Evolutionary conservation across 2,329 filamentous ascomycete species (phyloP).

Genomic region (Fusarium concolor): DNA sequence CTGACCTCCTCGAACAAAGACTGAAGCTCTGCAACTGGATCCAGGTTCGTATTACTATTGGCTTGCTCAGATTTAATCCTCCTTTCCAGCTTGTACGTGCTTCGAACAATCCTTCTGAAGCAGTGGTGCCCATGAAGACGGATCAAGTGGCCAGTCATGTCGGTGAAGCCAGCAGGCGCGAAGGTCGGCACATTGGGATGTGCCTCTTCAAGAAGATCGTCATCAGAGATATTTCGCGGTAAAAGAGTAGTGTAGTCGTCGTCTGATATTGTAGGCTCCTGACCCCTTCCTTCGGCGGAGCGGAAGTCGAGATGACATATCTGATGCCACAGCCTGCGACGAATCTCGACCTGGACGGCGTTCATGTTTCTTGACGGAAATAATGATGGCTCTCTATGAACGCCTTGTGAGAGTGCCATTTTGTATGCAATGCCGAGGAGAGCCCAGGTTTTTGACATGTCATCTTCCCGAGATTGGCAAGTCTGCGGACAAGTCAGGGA

Average conservation of each 20-base stretch:
- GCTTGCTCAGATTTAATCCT: background rate
- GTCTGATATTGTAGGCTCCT: conserved; percentile 8
- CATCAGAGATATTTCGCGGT: background rate
- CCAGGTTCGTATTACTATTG: background rate
- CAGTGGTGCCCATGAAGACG: background rate
- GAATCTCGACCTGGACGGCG: background rate
- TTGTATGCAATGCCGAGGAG: background rate
- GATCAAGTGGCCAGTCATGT: conserved; percentile 6
- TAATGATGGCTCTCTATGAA: background rate
- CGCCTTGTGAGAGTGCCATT: background rate
- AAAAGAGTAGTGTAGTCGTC: background rate
- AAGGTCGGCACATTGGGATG: background rate
- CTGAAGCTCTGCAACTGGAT: background rate
- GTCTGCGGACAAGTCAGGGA: background rate
- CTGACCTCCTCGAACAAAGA: conserved; percentile 1
- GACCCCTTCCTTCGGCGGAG: conserved; percentile 1
- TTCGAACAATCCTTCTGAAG: background rate
- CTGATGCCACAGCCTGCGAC: conserved; percentile 4
- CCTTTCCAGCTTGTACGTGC: conserved; percentile 2
- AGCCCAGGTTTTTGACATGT: conserved; percentile 2
- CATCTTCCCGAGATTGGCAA: conserved; percentile 1
- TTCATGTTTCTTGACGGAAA: background rate
- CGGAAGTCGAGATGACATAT: conserved; percentile 6
- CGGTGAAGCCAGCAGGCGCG: background rate
- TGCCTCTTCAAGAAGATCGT: background rate